Percentiles rank a stretch among this genome's conserved stretches.
Conservation (phyloP, 768 basidiomycete genomes). For the Boletus subcaerulescens region DNA sequence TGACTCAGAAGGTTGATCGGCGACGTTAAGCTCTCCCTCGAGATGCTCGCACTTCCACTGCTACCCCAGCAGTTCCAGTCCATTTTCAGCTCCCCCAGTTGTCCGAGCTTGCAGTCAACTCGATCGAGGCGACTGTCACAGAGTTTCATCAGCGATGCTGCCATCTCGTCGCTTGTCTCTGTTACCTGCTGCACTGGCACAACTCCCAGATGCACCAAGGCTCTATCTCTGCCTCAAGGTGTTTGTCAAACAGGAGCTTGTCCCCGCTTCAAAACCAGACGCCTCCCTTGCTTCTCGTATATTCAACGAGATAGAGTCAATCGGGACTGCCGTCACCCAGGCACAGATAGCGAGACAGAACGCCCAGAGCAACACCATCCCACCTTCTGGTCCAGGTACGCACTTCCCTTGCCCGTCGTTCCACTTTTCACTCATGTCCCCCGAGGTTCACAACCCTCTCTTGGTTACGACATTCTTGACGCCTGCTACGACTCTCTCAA, state of each 20-base stretch:
- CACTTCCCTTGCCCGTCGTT: background rate
- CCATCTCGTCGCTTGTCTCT: constrained; percentile 66
- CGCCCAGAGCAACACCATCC: constrained; percentile 54
- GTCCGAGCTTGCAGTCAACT: constrained; percentile 36
- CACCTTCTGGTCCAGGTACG: constrained; percentile 54
- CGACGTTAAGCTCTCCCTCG: too few species aligned
- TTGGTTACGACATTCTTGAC: constrained; percentile 66
- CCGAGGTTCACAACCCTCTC: constrained; percentile 40
- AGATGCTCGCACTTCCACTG: too few species aligned
- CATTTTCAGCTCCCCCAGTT: too few species aligned
- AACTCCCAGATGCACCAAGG: constrained; percentile 41
- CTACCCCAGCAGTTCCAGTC: too few species aligned
- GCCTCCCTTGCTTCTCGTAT: constrained; percentile 51
- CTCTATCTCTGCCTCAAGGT: constrained; percentile 50
- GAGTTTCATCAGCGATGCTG: constrained; percentile 70
- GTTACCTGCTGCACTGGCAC: constrained; percentile 51
- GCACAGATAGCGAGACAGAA: constrained; percentile 59
- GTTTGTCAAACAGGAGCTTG: constrained; percentile 56
- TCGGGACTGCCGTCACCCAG: constrained; percentile 51
- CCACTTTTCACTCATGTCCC: constrained; percentile 1
- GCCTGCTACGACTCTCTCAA: constrained; percentile 71
- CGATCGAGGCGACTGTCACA: constrained; percentile 65
- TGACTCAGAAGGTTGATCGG: too few species aligned
- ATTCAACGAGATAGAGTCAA: constrained; percentile 59
- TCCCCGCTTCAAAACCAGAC: constrained; percentile 39